These are phyloP conservation scores for Syzygium grande DNA, from an alignment of 345 rosid species.

Conservation along the genomic window DNA sequence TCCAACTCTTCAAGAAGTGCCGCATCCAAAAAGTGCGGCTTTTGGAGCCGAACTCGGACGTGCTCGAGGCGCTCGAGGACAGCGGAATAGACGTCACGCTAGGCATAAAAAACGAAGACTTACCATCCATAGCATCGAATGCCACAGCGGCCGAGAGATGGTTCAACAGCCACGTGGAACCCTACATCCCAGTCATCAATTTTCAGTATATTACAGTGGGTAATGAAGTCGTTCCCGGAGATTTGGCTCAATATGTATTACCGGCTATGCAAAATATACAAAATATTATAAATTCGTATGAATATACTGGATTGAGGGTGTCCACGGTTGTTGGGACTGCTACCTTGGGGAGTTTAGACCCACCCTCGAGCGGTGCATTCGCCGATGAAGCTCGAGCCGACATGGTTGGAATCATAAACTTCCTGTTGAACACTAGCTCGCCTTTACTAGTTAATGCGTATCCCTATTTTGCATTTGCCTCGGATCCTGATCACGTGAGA, in stretches of 20 bases:
- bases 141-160: background rate
- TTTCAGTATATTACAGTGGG: background rate
- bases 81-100: background rate
- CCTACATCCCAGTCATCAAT: background rate
- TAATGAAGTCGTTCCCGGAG: background rate
- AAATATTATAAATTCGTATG: no score
- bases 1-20: background rate
- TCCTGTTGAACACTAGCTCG: constrained; percentile 1
- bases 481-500: constrained; percentile 8
- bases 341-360: background rate
- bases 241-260: background rate
- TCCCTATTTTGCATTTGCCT: constrained; percentile 28
- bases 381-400: background rate
- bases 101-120: constrained; percentile 1
- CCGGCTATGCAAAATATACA: background rate
- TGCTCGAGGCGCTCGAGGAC: background rate
- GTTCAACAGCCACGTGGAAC: background rate
- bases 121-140: background rate
- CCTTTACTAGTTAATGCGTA: constrained; percentile 26
- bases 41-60: background rate
- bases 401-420: constrained; percentile 3
- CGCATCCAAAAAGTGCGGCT: background rate
- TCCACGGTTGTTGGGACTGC: background rate
- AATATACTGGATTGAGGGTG: background rate
- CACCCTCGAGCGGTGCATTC: background rate